Evolutionary conservation across 2,329 filamentous ascomycete genomes (phyloP), one percentile per base, ranked within the genome.

Genomic region (Xylaria sp.): DNA sequence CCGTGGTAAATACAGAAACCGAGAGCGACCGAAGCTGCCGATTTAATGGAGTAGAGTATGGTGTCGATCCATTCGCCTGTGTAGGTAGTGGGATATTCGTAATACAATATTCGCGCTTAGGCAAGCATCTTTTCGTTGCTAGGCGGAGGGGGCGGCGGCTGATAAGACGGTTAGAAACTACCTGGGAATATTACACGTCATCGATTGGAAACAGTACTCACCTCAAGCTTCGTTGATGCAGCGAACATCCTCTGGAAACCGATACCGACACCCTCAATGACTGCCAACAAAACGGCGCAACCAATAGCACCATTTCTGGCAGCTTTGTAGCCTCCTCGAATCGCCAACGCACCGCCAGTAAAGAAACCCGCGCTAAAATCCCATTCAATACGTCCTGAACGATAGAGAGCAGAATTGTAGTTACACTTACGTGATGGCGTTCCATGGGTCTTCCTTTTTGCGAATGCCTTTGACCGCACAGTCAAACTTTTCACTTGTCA

Each of bases 401-500:
- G 48, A 28, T n/a, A 4, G 15, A 6, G 12, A 6, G 3, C 23
- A 43, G 28, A 41, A 13, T 55, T 1, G 20, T 33, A 18, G 13
- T 49, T 58, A 23, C 48, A 62, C 69, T 62, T 58, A 71, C 69
- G 52, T 97, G 80, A 99, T 98, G 78, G 94, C 94, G 84, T 98
- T 98, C 85, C 94, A 98, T 15, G 96, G 94, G 80, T 98, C 96
- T 82, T 99, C 96, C 90, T 98, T 98, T 87, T 96, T 93, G 73
- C 94, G 86, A 66, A 95, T 85, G 67, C 95, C 95, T 87, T 98
- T 99, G 71, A 98, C 92, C 25, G 94, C 92, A 85, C 96, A 99
- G 84, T 99, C 96, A 79, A 95, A 98, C 71, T 36, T 8, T 8
- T 10, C 8, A 36, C 10, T 36, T 36, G 33, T 36, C 10, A 36